Conservation (phyloP, 208 protist species). For the Leishmania turanica region DNA sequence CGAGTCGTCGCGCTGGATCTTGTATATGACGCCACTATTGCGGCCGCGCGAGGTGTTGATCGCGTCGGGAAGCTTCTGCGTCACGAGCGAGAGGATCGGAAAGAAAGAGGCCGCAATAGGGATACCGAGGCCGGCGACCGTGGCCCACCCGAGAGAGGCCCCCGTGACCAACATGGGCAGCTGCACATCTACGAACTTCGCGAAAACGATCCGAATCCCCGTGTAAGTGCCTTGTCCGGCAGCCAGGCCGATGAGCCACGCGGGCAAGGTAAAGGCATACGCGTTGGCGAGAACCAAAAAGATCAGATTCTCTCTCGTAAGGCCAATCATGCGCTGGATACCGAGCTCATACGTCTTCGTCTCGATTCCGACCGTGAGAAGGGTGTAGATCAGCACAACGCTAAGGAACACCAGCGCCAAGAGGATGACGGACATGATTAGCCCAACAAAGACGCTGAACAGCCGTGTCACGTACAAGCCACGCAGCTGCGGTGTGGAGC, state of each 20-base stretch:
- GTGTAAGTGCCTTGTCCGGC: conserved; percentile 62
- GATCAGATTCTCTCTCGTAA: conserved; percentile 55
- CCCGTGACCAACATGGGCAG: conserved; percentile 43
- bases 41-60: conserved; percentile 79
- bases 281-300: conserved; percentile 63
- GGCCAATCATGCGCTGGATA: conserved; percentile 93
- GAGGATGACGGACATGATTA: conserved; percentile 93
- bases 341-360: conserved; percentile 95
- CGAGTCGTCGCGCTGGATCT: conserved; percentile 48
- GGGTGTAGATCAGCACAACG: conserved; percentile 94
- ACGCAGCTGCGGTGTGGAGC: conserved; percentile 48
- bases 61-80: conserved; percentile 83
- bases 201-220: conserved; percentile 39
- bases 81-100: conserved; percentile 85
- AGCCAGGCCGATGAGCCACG: conserved; percentile 73
- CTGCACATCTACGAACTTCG: conserved; percentile 37
- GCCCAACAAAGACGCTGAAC: conserved; percentile 88
- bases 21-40: conserved; percentile 64
- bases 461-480: conserved; percentile 56
- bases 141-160: conserved; percentile 64
- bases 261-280: conserved; percentile 82
- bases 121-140: conserved; percentile 82
- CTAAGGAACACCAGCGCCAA: conserved; percentile 83
- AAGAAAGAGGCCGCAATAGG: conserved; percentile 87
- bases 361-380: conserved; percentile 94